Evolutionary conservation across 805 yeast species (phyloP).

Genomic region (Schwanniomyces pseudopolymorphus): DNA sequence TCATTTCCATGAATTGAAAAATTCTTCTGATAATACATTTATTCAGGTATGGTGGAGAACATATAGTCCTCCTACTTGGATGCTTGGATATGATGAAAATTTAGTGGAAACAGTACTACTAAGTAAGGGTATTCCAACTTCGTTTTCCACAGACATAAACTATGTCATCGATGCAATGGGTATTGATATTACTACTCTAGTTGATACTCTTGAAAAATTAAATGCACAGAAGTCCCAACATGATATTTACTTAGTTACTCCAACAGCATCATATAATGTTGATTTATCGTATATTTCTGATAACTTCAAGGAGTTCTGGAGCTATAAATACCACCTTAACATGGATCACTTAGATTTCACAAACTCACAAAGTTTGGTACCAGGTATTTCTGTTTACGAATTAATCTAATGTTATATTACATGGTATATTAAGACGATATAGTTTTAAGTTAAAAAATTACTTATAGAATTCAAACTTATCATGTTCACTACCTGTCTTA

Average conservation of each 20-base stretch:
- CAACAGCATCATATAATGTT: constrained; percentile 33
- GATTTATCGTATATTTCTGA: constrained; percentile 13
- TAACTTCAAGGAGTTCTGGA: constrained; percentile 22
- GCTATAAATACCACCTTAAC: constrained; percentile 54
- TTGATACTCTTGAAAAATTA: constrained; percentile 10
- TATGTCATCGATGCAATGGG: constrained; percentile 52
- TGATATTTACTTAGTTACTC: constrained; percentile 33
- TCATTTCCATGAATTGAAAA: constrained; percentile 24
- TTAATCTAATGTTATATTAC: constrained; percentile 18
- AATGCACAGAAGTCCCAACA: constrained; percentile 4
- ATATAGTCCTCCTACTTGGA: constrained; percentile 91
- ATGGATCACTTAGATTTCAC: constrained; percentile 69
- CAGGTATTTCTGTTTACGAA: constrained; percentile 64
- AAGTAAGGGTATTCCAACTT: too few species aligned
- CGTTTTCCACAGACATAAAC: not conserved
- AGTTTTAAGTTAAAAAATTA: constrained; percentile 25
- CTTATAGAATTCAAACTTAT: constrained; percentile 96
- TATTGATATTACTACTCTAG: constrained; percentile 24
- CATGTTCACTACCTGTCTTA: constrained; percentile 91
- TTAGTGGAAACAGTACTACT: not conserved
- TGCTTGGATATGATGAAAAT: constrained; percentile 40
- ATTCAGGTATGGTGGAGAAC: constrained; percentile 89
- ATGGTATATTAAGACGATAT: constrained; percentile 1
- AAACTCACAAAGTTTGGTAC: constrained; percentile 47
- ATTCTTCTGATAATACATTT: constrained; percentile 10